Base-by-base conservation (phyloP, 1,284 basidiomycete genomes). In the Marasmius sp. region DNA sequence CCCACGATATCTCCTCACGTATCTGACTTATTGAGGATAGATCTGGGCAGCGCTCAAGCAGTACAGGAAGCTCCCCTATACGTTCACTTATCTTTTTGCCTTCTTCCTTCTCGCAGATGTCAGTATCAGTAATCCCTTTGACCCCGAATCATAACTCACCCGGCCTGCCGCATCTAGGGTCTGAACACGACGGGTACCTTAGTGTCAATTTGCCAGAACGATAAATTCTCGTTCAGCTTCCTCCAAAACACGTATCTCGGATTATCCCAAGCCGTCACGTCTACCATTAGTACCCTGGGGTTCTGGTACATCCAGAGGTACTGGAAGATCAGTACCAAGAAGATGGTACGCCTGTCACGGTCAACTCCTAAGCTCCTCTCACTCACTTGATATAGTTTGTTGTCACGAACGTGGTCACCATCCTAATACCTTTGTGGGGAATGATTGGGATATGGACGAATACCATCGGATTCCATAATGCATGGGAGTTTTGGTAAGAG, bases 401-500 rank as follows among this genome's bases (percentile, higher is more conserved):
- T 18, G 83, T 92, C 1, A 93, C 91, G 6, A 92, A 92, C 68
- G 81, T 91, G 1, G 85, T 91, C 10, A 92, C 90, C 4, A 82
- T 93, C 49, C 56, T 93, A 36, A 91, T 94, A 54, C 91, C 92
- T 0, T 77, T 92, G 1, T 95, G 93, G 93, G 93, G 93, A 18
- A 90, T 93, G 85, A 81, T 94, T 55, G 93, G 93, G 1, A 88
- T 94, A 62, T 94, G 91, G 85, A 94, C 92, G 0, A 68, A 77
- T 8, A 87, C 81, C 59, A 75, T 95, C 58, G 93, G 93, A 83
- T 88, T 92, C 73, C 92, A 93, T 71, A 92, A 93, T 65, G 82
- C 72, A 27, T 93, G 92, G 92, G 92, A 94, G 69, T 93, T 93
- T 75, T 94, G 90, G 88, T 88, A 61, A 45, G 77, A 59, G 1